Evolutionary conservation across 495 filamentous ascomycete genomes (phyloP).

Genomic region (Podospora tetraspora): DNA sequence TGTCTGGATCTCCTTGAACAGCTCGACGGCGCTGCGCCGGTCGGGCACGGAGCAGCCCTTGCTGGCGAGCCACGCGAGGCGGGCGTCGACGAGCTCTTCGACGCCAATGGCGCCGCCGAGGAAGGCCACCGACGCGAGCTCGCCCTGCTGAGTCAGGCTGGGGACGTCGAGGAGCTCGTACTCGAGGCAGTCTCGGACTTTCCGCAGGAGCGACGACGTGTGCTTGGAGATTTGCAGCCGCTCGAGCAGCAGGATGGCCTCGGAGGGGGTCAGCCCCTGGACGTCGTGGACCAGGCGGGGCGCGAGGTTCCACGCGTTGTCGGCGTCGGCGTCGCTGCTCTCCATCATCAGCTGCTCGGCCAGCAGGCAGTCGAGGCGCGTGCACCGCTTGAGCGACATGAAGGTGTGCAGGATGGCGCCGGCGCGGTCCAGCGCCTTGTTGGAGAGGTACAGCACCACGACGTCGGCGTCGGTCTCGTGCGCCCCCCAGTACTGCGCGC

Average conservation of each 20-base stretch:
- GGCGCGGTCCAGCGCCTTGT: constrained; percentile 46
- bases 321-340: constrained; percentile 32
- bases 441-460: constrained; percentile 50
- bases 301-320: constrained; percentile 34
- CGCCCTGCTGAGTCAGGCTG: constrained; percentile 41
- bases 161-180: constrained; percentile 48
- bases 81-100: constrained; percentile 40
- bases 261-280: constrained; percentile 47
- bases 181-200: constrained; percentile 42
- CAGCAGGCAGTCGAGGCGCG: constrained; percentile 49
- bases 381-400: constrained; percentile 45
- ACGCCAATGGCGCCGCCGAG: constrained; percentile 41
- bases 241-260: constrained; percentile 47
- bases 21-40: constrained; percentile 29
- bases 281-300: constrained; percentile 49
- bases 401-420: constrained; percentile 54
- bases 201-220: constrained; percentile 18
- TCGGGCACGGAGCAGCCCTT: constrained; percentile 44
- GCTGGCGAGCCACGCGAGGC: constrained; percentile 49
- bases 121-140: constrained; percentile 48
- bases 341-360: constrained; percentile 43
- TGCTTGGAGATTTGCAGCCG: constrained; percentile 41
- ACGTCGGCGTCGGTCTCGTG: constrained; percentile 42
- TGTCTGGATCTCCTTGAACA: constrained; percentile 46
- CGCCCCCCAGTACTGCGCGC: constrained; percentile 52